Base-by-base conservation (phyloP, 164 flowering plant genomes). In the Piper betle region DNA sequence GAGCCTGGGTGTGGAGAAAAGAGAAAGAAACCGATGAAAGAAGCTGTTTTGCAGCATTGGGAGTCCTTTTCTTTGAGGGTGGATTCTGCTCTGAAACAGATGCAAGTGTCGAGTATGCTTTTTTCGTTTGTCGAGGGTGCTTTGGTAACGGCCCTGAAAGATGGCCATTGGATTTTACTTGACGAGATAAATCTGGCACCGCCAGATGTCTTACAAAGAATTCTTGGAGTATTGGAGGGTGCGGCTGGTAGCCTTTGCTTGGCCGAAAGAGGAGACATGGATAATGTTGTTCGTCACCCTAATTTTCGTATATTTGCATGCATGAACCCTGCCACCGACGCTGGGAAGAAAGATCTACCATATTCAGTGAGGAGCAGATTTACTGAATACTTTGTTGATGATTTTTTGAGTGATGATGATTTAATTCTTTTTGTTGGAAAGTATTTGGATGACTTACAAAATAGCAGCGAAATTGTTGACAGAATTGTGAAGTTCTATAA, bases 311-410 rank as follows among this genome's bases (percentile, higher is more conserved):
- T 94, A 59, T 94, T 94, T 81, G 96, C 95, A 4, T 90, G 99
- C 71, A 94, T 94, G 99, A 94, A 94, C 79, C 99, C 99, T 65
- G 99, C 99, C 58, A 94, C 91, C 55, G 99, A 94, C 85, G 92
- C 95, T 66, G 97, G 99, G 56, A 94, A 94, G 78, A 73, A 89
- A 50, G 96, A 94, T 63, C 71, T 94, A 69, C 91, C 96, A 1
- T 71, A 72, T 59, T 75, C 91, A 39, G 56, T 94, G 33, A 71
- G 95, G 56, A 80, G 89, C 69, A 82, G 96, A 75, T 94, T 94
- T 72, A 85, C 99, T 8, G 96, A 90, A 67, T 85, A 78, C 70
- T 88, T 80, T 79, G 95, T 94, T 65, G 97, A 94, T 75, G 99
- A 94, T 74, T 72, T 84, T 56, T 69, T 86, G 73, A 80, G 84